Conservation (phyloP, 2,329 filamentous ascomycete species). For the Arthroderma uncinatum region DNA sequence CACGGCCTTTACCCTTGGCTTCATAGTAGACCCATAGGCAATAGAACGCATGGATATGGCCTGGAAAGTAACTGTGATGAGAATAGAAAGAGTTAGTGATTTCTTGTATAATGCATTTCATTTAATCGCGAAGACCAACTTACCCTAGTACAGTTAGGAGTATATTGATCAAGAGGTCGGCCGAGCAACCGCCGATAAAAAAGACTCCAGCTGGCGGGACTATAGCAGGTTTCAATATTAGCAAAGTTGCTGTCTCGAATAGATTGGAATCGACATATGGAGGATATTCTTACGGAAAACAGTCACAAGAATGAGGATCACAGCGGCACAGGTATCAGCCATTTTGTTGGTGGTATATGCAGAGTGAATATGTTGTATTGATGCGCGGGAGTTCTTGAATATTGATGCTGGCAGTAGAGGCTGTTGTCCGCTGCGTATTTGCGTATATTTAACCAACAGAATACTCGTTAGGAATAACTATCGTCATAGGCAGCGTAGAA, state of each 20-base stretch:
- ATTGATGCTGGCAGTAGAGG: too few species aligned
- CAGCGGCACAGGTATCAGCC: conserved; percentile 25
- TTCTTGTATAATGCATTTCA: conserved; percentile 7
- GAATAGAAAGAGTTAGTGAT: background rate
- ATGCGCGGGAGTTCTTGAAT: too few species aligned
- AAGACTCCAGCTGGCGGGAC: conserved; percentile 57
- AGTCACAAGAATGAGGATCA: conserved; percentile 38
- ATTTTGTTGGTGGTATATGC: conserved; percentile 7
- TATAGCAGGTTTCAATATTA: conserved; percentile 22
- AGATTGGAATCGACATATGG: background rate
- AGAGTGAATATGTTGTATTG: too few species aligned
- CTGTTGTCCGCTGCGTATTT: too few species aligned
- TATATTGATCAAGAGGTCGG: conserved; percentile 56
- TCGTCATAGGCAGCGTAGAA: too few species aligned
- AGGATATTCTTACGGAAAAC: conserved; percentile 30
- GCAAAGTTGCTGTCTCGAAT: background rate
- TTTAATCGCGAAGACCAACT: conserved; percentile 17
- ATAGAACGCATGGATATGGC: conserved; percentile 72
- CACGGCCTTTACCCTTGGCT: conserved; percentile 35
- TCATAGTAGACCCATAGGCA: conserved; percentile 74
- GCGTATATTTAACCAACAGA: too few species aligned
- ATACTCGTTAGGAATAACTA: too few species aligned
- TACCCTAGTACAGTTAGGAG: conserved; percentile 54
- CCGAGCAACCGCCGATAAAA: conserved; percentile 53
- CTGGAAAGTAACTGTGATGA: conserved; percentile 54